phyloP scores from a whole-genome alignment of 2,329 filamentous ascomycete species.

The Monosporascus sp. region DNA sequence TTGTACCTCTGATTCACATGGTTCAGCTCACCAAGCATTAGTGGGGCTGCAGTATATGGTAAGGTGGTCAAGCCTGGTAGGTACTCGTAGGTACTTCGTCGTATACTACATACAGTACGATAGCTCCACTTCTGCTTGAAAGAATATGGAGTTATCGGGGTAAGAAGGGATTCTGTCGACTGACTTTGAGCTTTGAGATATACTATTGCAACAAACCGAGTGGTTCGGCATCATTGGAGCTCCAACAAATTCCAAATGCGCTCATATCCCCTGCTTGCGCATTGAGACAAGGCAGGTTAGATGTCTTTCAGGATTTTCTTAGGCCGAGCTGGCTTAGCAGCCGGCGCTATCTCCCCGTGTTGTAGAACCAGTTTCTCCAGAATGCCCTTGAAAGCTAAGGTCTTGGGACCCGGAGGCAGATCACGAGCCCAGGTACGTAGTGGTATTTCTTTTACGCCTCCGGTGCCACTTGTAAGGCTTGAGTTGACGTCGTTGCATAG shows the following conservation, averaged over 20 bases:
- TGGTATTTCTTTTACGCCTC: conserved; percentile 4
- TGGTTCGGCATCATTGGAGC: neutral
- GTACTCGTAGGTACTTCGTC: neutral
- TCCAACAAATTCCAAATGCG: conserved; percentile 28
- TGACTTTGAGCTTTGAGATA: neutral
- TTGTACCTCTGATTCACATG: too few species aligned
- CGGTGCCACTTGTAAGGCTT: neutral
- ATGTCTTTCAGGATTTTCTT: conserved; percentile 56
- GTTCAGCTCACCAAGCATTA: too few species aligned
- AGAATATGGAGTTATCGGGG: neutral
- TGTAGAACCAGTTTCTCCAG: conserved; percentile 37
- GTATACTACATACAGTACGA: neutral
- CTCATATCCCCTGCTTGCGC: conserved; percentile 24
- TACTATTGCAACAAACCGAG: conserved; percentile 6
- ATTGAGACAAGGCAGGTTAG: conserved; percentile 31
- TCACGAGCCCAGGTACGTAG: conserved; percentile 47
- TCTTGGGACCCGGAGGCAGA: conserved; percentile 55
- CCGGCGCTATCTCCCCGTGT: conserved; percentile 38
- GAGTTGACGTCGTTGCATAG: conserved; percentile 13
- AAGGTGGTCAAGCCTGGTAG: neutral
- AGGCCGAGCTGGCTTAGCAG: conserved; percentile 49
- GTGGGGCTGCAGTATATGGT: too few species aligned
- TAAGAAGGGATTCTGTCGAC: neutral
- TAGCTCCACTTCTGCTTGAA: neutral
- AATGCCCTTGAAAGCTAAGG: conserved; percentile 81